Evolutionary conservation across 495 filamentous ascomycete genomes (phyloP).

Genomic region (Talaromyces nanjingensis): DNA sequence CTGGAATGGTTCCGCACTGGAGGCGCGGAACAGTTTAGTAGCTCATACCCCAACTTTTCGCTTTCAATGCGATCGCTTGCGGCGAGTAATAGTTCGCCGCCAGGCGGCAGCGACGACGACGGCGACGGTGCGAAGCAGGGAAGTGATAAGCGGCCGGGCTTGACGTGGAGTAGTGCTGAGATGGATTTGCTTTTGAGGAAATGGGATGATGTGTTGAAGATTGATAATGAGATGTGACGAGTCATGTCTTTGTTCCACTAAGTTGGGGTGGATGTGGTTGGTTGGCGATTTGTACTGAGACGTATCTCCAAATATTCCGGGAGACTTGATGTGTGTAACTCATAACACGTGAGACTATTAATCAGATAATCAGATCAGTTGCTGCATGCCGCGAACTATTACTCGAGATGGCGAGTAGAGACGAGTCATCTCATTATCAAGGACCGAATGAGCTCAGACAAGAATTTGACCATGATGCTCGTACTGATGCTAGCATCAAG

Average conservation of each 20-base stretch:
- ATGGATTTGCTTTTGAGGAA: slow-evolving; percentile 16
- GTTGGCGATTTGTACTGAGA: neutral
- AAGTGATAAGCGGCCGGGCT: neutral
- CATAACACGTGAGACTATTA: neutral
- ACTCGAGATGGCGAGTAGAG: neutral
- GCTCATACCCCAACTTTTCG: slow-evolving; percentile 16
- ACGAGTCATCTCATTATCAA: neutral
- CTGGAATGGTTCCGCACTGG: slow-evolving; percentile 7
- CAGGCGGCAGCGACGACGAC: neutral
- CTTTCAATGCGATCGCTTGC: slow-evolving; percentile 1
- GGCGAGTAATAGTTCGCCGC: neutral
- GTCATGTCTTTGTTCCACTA: neutral
- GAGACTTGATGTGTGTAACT: neutral
- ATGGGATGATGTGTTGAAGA: slow-evolving; percentile 14
- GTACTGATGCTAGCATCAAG: no score
- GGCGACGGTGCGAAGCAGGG: neutral
- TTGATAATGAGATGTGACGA: slow-evolving; percentile 7
- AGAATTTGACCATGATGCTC: neutral
- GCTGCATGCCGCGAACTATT: neutral
- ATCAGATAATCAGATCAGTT: neutral
- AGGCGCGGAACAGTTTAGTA: slow-evolving; percentile 13
- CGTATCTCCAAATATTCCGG: neutral
- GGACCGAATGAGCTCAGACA: neutral
- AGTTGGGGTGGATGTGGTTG: neutral
- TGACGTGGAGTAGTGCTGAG: slow-evolving; percentile 3